Percentiles rank a stretch among this genome's conserved stretches.
Conservation (phyloP, 2,329 filamentous ascomycete genomes). For the Trichophyton simii region DNA sequence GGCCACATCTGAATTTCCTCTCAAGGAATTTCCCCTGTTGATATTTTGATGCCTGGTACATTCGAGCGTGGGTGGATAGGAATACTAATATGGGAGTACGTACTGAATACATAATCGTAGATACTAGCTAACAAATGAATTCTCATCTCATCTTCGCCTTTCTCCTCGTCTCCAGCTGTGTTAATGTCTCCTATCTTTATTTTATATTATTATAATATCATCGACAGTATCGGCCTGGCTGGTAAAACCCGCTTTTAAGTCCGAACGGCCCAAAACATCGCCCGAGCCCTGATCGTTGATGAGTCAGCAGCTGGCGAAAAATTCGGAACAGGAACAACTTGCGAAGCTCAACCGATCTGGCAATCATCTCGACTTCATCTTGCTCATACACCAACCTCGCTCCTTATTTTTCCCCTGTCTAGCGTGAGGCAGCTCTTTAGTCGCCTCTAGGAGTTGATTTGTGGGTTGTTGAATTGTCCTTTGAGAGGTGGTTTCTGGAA, state of each 20-base stretch:
- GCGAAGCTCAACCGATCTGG: conserved; percentile 1
- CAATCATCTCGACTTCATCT: background rate
- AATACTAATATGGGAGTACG: background rate
- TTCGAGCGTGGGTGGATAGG: background rate
- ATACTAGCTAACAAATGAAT: background rate
- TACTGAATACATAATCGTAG: background rate
- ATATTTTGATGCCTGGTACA: background rate
- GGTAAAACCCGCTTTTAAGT: background rate
- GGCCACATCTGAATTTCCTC: background rate
- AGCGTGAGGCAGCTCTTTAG: background rate
- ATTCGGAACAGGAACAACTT: conserved; percentile 2
- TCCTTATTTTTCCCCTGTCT: background rate
- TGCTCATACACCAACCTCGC: background rate
- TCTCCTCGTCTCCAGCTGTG: background rate
- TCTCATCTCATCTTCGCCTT: background rate
- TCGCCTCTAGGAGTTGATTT: background rate
- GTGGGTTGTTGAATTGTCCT: background rate
- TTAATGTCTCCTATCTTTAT: no score
- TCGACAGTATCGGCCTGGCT: no score
- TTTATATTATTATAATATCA: no score
- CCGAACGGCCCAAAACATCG: background rate
- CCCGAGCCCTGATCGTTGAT: background rate
- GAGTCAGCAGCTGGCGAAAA: conserved; percentile 4
- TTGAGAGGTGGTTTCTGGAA: background rate
- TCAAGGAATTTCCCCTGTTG: background rate